Evolutionary conservation across 2,329 filamentous ascomycete species (phyloP).

Genomic region (Xylogone sp.): DNA sequence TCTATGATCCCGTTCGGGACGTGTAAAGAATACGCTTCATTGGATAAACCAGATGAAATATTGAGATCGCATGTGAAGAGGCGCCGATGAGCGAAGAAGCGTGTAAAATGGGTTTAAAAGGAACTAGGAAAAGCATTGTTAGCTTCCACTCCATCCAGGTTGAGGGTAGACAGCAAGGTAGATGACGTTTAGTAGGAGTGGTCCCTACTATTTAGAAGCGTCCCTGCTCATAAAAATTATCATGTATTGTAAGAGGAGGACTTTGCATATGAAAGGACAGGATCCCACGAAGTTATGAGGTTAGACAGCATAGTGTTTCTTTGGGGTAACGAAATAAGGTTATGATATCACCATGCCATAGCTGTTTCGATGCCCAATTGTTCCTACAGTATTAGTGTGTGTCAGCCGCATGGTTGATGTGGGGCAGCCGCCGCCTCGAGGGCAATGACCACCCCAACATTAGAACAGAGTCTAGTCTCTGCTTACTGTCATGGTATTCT

Average conservation of each 20-base stretch:
- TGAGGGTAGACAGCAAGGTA: not conserved
- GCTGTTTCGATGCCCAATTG: not conserved
- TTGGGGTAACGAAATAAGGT: not conserved
- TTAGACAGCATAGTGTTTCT: not conserved
- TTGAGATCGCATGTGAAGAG: not conserved
- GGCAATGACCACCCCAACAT: too few relatives aligned
- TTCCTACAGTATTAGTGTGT: too few relatives aligned
- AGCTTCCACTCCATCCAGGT: too few relatives aligned
- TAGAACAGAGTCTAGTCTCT: too few relatives aligned
- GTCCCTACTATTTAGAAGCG: not conserved
- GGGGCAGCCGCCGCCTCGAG: too few relatives aligned
- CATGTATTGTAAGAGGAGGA: not conserved
- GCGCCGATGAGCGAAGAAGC: not conserved
- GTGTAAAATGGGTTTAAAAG: not conserved
- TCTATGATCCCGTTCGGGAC: constrained; percentile 16
- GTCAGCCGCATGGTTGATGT: too few relatives aligned
- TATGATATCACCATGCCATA: not conserved
- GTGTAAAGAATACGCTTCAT: not conserved
- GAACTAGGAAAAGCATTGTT: too few relatives aligned
- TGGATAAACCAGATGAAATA: not conserved
- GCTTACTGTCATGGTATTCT: too few relatives aligned
- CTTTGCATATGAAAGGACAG: not conserved
- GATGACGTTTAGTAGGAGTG: not conserved
- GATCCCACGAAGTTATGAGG: not conserved
- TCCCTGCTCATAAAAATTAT: not conserved